Base-by-base conservation (phyloP, 192 early-diverging fungal genomes). In the Haplosporangium gracile region DNA sequence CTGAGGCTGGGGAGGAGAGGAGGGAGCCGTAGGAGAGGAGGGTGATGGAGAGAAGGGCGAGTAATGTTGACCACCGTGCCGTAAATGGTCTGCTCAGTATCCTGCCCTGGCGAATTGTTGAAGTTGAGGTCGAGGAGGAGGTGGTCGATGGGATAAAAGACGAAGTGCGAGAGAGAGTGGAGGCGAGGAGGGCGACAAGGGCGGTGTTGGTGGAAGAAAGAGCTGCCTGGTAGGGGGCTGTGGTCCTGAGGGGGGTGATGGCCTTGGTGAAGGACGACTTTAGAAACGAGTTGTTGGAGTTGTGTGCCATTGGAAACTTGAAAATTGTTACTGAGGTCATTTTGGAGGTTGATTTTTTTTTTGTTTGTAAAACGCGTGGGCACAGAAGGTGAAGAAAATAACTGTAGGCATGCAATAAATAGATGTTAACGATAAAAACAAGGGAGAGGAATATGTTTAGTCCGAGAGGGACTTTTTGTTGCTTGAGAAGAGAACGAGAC, bases 251-350 rank as follows among this genome's bases (percentile, higher is more conserved):
- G 26, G 82, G 72, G 0, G 55, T n/a, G 13, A 83, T 83, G n/a
- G 26, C 72, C 55, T 83, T 83, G 4, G n/a, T 71, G 8, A 83
- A 15, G 8, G 82, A 83, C 0, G 82, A 83, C 29, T n/a, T 51
- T 24, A 83, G 24, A 34, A 83, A 83, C 0, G 76, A n/a, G 26
- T 34, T 18, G n/a, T 51, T n/a, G 65, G 9, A 11, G 29, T 32
- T 65, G 11, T 34, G 13, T 65, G 60, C 24, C 29, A 78, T 43
- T 38, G 72, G 49, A 39, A 78, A 34, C 20, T 65, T 74, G 38
- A 51, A 63, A 32, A 80, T 68, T 7, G 55, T 79, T 32, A 69
- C n/a, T 5, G 40, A 60, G 0, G 78, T 26, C 70, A 72, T 79
- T 1, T 29, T 65, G 60, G 26, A 60, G n/a, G 6, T 60, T 55